Evolutionary conservation across 768 basidiomycete species (phyloP), one percentile per base, ranked within the genome.

Genomic region (Phallus indusiatus): DNA sequence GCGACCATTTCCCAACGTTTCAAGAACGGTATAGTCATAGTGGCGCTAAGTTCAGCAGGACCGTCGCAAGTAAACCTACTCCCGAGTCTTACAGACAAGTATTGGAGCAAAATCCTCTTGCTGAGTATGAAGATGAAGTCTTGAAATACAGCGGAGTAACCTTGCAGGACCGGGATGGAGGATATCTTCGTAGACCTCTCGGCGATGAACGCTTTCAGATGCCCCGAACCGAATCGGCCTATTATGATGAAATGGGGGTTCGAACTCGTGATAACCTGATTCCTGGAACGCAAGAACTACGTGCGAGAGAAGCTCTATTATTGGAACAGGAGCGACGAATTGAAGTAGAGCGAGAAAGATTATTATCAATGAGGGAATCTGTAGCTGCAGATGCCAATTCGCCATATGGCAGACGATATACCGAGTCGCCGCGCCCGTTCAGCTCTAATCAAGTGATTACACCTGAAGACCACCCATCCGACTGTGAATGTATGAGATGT

Each of bases 221-320:
- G 61, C 62, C 22, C 64, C 64, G 70, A 72, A 37, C 56, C 59
- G 5, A 20, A 60, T 42, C 42, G 42, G n/a, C 42, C 18, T 66
- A 68, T 9, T 65, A 67, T 48, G 63, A 55, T 28, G 70, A 72
- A 52, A 50, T 69, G 54, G 67, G 68, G 33, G 68, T 74, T 62
- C 64, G 72, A 20, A 51, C 68, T 67, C 67, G 42, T 65, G 69
- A 21, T 71, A 76, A 42, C 67, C 72, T 11, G 73, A 74, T 11
- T 64, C 80, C 17, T 77, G 82, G 78, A 61, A 83, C 85, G 60
- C 73, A 75, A 49, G 74, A 77, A 37, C 70, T 85, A 16, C 72
- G 71, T 20, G 74, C 80, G 54, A 73, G 79, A 35, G 83, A 85
- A 65, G 75, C 73, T 11, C 82, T 84, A 22, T 72, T 86, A 52